Evolutionary conservation across 345 rosid genomes (phyloP).

Genomic region (Mercurialis annua): DNA sequence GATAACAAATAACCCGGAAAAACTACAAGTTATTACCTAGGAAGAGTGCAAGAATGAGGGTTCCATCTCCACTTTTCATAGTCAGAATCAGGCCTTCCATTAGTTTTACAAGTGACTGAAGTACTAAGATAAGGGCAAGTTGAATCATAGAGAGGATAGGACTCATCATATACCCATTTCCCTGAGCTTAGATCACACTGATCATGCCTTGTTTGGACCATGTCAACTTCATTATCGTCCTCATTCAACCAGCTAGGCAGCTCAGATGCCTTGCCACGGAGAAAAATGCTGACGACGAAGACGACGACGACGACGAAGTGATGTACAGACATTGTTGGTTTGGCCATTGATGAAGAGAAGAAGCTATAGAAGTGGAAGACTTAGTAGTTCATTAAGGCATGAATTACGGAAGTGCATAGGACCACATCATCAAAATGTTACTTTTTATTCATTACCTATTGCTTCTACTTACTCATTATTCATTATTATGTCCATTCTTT

Average conservation of each 20-base stretch:
- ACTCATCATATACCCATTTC: conserved; percentile 67
- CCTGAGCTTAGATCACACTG: conserved; percentile 66
- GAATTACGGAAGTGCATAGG: conserved; percentile 19
- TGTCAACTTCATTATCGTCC: conserved; percentile 38
- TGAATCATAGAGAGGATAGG: conserved; percentile 83
- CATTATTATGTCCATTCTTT: background rate
- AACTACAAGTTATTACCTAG: conserved; percentile 53
- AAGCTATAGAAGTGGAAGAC: conserved; percentile 2
- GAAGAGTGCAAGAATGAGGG: conserved; percentile 70
- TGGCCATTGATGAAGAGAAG: conserved; percentile 33
- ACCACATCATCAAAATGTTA: background rate
- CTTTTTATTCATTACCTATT: background rate
- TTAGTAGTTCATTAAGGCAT: conserved; percentile 4
- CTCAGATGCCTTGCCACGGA: conserved; percentile 34
- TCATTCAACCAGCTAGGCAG: conserved; percentile 28
- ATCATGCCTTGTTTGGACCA: conserved; percentile 39
- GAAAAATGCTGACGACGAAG: conserved; percentile 1
- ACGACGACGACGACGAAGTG: conserved; percentile 7
- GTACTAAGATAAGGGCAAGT: conserved; percentile 77
- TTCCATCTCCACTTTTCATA: conserved; percentile 93
- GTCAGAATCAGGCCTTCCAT: conserved; percentile 89
- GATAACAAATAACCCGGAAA: too few species aligned
- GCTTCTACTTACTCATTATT: background rate
- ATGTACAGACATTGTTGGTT: conserved; percentile 7
- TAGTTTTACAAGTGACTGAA: conserved; percentile 70